These are phyloP conservation scores for Zasmidium cellare DNA, from an alignment of 2,329 filamentous ascomycete genomes.

Conservation along the genomic window DNA sequence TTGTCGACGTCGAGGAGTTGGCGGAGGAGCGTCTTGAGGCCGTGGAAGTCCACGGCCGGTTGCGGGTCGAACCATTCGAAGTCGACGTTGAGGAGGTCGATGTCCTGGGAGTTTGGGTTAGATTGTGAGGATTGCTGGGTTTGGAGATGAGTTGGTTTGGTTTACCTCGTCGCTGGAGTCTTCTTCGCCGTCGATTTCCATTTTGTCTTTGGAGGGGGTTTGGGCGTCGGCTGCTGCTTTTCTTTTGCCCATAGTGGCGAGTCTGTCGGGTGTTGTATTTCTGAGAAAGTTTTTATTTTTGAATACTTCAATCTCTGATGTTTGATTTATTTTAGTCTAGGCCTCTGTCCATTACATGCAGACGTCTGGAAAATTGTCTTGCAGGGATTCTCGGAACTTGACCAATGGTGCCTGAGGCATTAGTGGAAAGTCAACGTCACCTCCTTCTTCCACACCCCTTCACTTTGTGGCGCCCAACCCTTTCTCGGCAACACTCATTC, in stretches of 20 bases:
- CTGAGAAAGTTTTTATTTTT: too few relatives aligned
- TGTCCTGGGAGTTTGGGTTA: slow-evolving; percentile 64
- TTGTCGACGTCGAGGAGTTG: slow-evolving; percentile 91
- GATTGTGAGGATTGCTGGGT: slow-evolving; percentile 9
- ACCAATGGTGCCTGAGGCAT: too few relatives aligned
- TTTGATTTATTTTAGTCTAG: too few relatives aligned
- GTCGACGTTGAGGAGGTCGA: slow-evolving; percentile 89
- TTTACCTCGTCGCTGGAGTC: slow-evolving; percentile 35
- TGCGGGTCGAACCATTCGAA: slow-evolving; percentile 99
- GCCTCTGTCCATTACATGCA: too few relatives aligned
- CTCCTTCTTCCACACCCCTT: too few relatives aligned
- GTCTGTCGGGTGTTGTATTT: too few relatives aligned
- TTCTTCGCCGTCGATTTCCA: slow-evolving; percentile 38
- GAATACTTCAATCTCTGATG: too few relatives aligned
- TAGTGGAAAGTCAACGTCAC: too few relatives aligned
- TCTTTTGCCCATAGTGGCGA: slow-evolving; percentile 53
- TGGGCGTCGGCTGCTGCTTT: slow-evolving; percentile 51
- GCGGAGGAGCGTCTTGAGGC: slow-evolving; percentile 82
- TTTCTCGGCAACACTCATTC: too few relatives aligned
- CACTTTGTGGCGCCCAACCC: too few relatives aligned
- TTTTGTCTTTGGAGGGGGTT: slow-evolving; percentile 44
- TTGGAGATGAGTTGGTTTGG: neutral
- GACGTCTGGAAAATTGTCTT: too few relatives aligned
- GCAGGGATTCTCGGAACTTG: too few relatives aligned
- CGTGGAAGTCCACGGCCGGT: slow-evolving; percentile 87